Base-by-base conservation (phyloP, 2,329 filamentous ascomycete genomes). In the Phyllosticta paracitricarpa region DNA sequence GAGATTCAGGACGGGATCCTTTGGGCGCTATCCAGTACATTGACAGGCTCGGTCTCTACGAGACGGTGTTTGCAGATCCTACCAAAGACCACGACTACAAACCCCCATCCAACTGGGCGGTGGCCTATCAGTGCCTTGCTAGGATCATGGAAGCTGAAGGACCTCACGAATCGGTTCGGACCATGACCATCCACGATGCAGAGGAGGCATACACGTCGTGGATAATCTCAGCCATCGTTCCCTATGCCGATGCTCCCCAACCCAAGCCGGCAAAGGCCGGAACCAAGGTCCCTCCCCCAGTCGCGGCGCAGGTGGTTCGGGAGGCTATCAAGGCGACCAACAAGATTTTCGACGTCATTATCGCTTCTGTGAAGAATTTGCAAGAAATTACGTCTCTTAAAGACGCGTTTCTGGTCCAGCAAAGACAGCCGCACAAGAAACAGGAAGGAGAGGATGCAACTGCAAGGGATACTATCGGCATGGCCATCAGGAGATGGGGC, bases 291-390 rank as follows among this genome's bases (percentile, higher is more conserved):
- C 77, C 81, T 3, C 80, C 81, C 22, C 84, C 87, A 0, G 79
- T 85, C 19, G 81, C 86, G 3, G 81, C 82, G 2, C 77, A 84
- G 30, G 87, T 88, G 4, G 86, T 84, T 4, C 81, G 87, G 33
- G 89, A 95, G 70, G 91, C 91, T 4, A 84, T 96, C 70, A 91
- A 88, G 68, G 82, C 86, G 1, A 84, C 89, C 2, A 96, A 91
- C 70, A 94, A 88, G 70, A 77, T 91, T 4, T 83, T 82, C 53
- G 85, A 86, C 65, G 75, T 93, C 4, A 77, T 94, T 59, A 81
- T 82, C 14, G 83, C 84, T 24, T 83, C 88, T 8, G 79, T 87
- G 57, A 79, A 77, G n/a, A 80, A 91, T 65, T 78, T 83, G 54
- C 67, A 75, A 3, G 81, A 86, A 53, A 89, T 96, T n/a, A 76